phyloP scores from a whole-genome alignment of 2,329 filamentous ascomycete species.

The Pseudocercospora cruenta region DNA sequence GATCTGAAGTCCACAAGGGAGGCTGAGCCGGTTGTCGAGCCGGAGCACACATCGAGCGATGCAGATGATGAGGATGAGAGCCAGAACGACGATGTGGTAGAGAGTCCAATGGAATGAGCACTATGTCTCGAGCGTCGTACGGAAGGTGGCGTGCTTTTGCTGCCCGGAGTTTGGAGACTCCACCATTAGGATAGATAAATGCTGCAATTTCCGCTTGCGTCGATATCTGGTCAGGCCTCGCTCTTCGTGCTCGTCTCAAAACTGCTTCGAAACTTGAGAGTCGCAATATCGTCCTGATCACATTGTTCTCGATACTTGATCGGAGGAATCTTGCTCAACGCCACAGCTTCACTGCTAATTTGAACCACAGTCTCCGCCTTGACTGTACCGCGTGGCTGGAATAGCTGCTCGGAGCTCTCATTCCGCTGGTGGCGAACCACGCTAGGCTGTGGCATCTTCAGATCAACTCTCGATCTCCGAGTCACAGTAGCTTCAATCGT shows the following conservation, averaged over 20 bases:
- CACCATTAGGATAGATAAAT: neutral
- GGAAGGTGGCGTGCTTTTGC: too few relatives aligned
- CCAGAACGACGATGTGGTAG: neutral
- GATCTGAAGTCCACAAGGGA: neutral
- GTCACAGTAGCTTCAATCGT: slow-evolving; percentile 62
- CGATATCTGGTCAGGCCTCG: neutral
- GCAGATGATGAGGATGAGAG: slow-evolving; percentile 24
- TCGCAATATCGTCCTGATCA: neutral
- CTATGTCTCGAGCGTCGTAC: too few relatives aligned
- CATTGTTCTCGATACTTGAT: neutral
- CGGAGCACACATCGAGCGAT: slow-evolving; percentile 21
- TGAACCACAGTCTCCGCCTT: slow-evolving; percentile 23
- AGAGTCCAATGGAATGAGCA: neutral
- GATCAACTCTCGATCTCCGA: slow-evolving; percentile 52
- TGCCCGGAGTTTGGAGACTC: too few relatives aligned
- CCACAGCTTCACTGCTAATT: slow-evolving; percentile 9
- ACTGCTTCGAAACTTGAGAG: neutral
- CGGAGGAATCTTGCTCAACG: slow-evolving; percentile 3
- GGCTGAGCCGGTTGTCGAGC: neutral
- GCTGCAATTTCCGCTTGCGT: neutral
- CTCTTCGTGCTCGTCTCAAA: slow-evolving; percentile 2
- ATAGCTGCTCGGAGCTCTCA: slow-evolving; percentile 10
- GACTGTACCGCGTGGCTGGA: neutral
- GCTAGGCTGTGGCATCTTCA: neutral
- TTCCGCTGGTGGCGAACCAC: neutral